Evolutionary conservation across 805 yeast species (phyloP).

Genomic region (Torulaspora indica): DNA sequence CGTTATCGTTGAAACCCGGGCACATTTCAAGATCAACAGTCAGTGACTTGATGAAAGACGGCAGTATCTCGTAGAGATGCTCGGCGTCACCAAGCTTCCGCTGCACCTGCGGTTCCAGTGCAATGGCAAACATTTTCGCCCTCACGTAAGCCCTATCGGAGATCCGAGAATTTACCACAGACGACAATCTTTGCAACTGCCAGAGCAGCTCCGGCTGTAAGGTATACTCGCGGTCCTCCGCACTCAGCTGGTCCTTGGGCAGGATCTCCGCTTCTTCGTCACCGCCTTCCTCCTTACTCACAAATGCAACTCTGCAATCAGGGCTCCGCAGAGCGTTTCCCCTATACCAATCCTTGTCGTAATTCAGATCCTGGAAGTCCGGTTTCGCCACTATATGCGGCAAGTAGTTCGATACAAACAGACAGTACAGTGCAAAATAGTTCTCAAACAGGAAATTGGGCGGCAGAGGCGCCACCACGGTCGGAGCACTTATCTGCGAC

Average conservation of each 20-base stretch:
- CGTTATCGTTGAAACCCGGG: constrained; percentile 15
- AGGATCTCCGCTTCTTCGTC: constrained; percentile 10
- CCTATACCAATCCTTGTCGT: constrained; percentile 27
- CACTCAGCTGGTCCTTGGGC: constrained; percentile 8
- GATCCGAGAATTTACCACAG: constrained; percentile 19
- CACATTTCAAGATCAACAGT: constrained; percentile 23
- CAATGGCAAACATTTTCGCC: constrained; percentile 21
- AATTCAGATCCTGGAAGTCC: constrained; percentile 27
- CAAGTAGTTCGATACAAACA: constrained; percentile 23
- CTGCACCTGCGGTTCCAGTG: constrained; percentile 20
- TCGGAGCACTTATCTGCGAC: constrained; percentile 20
- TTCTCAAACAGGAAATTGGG: constrained; percentile 27
- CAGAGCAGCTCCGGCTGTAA: constrained; percentile 28
- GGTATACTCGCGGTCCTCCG: constrained; percentile 2
- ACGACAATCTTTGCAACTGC: constrained; percentile 30
- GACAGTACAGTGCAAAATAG: constrained; percentile 30
- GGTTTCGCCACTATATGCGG: constrained; percentile 25
- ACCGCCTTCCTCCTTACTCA: constrained; percentile 6
- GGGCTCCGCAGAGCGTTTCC: constrained; percentile 15
- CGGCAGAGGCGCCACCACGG: constrained; percentile 27
- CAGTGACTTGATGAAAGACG: constrained; percentile 28
- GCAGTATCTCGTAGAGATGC: constrained; percentile 31
- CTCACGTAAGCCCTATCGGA: constrained; percentile 26
- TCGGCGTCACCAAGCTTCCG: constrained; percentile 22
- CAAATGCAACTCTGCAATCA: constrained; percentile 11